Evolutionary conservation across 148 eudicot genomes (phyloP).

Genomic region (Chenopodium suecicum): DNA sequence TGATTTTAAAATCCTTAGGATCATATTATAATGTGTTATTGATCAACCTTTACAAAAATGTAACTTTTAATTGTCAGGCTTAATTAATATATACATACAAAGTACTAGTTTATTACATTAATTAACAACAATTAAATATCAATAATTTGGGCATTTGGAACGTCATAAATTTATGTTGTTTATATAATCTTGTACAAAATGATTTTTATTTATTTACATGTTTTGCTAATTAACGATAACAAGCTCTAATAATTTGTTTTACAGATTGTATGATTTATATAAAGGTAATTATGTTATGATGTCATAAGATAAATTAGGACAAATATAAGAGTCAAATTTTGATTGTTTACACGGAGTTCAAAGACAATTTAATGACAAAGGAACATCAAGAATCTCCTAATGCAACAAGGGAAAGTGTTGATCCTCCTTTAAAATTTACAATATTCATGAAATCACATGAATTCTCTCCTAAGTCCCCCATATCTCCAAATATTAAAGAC

Average conservation of each 20-base stretch:
- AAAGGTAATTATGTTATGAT: too few species aligned
- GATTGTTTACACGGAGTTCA: slow-evolving; percentile 9
- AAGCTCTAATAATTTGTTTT: not conserved
- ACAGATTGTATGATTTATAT: not conserved
- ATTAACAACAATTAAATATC: too few species aligned
- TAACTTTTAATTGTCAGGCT: too few species aligned
- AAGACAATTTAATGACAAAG: slow-evolving; percentile 6
- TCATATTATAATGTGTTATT: too few species aligned
- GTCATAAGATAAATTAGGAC: too few species aligned
- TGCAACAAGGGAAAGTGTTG: not conserved
- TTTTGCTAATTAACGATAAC: not conserved
- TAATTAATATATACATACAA: too few species aligned
- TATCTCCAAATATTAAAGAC: not conserved
- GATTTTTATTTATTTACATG: not conserved
- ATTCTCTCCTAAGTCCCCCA: not conserved
- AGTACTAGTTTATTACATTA: too few species aligned
- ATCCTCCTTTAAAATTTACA: not conserved
- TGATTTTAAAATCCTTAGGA: too few species aligned
- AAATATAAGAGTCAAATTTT: not conserved
- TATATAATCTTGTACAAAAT: not conserved
- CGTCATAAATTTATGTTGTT: too few species aligned
- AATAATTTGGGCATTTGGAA: not conserved
- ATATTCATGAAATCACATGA: not conserved
- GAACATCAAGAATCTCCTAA: not conserved
- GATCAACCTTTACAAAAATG: too few species aligned